Evolutionary conservation across 495 filamentous ascomycete genomes (phyloP), one percentile per base, ranked within the genome.

Genomic region (Podospora sp.): DNA sequence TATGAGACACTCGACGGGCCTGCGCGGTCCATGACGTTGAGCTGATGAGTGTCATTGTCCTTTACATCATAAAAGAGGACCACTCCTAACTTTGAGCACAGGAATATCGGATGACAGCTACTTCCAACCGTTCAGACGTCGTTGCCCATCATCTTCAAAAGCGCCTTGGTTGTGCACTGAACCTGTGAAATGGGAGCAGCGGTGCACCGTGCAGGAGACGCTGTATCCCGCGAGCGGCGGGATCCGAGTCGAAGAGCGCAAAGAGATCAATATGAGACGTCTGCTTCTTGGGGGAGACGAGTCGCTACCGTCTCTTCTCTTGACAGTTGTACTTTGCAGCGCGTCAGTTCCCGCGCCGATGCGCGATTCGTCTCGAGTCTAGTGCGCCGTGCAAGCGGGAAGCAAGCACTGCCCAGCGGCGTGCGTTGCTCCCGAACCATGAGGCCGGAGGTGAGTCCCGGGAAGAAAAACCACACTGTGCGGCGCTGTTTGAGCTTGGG

Each of bases 21-120:
- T 12, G 9, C 40, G 16, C 9, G 14, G 52, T 20, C n/a, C 7
- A 55, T 55, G 52, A 55, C 24, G 20, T 55, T n/a, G 22, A 55
- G 11, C 2, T 55, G 14, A 55, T 55, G 6, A 55, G 52, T 22
- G 11, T 22, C 16, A 24, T n/a, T 6, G 2, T 9, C 5, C 12
- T 46, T 18, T 22, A n/a, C 52, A 55, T 55, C 52, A 9, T 55
- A 46, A 46, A 46, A 46, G 40, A 46, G 40, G 40, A 46, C 40
- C 40, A 2, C 16, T 14, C 14, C 14, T 11, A 46, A n/a, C n/a
- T n/a, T n/a, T n/a, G 29, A 33, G 8, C 40, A 6, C 5, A 18
- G 2, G 40, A 46, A 46, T 6, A 46, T 46, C 11, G 12, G 40
- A 46, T 46, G 40, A 14, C 11, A 46, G 16, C 16, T 46, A 8